phyloP scores from a whole-genome alignment of 768 basidiomycete species.

The Lactifluus hygrophoroides region DNA sequence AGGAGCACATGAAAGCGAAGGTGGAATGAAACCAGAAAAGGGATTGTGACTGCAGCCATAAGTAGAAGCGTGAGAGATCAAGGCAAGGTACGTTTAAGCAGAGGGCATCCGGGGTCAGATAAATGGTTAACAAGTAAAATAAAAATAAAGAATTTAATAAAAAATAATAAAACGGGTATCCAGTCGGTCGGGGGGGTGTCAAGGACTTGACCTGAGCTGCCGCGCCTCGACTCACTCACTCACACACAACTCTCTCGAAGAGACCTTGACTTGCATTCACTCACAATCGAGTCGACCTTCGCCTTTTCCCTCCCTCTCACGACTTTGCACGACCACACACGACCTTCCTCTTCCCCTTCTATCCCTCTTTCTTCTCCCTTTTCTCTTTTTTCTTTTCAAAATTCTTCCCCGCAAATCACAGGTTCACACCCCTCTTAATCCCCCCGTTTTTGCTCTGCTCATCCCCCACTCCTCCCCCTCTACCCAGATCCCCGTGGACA shows the following conservation, averaged over 20 bases:
- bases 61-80: background rate
- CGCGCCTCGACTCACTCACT: constrained; percentile 4
- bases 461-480: background rate
- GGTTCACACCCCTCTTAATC: constrained; percentile 8
- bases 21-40: background rate
- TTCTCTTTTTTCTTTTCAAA: constrained; percentile 11
- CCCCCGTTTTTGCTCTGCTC: constrained; percentile 7
- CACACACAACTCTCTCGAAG: background rate
- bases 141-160: background rate
- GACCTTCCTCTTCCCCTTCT: constrained; percentile 13
- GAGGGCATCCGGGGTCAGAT: constrained; percentile 15
- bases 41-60: background rate
- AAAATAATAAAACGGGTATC: background rate
- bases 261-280: background rate
- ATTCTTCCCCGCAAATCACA: constrained; percentile 5
- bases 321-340: constrained; percentile 21
- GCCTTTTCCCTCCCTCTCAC: constrained; percentile 25
- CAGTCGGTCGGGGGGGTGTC: background rate
- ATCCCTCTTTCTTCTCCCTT: background rate
- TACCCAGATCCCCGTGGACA: constrained; percentile 12
- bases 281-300: constrained; percentile 14
- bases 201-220: constrained; percentile 1
- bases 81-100: too few relatives aligned
- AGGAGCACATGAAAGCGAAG: background rate
- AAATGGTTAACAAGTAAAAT: background rate